A percentile compares a stretch with the other conserved stretches of the same genome.
Evolutionary conservation across 129 eudicot species (phyloP).

Genomic region (Calendula officinalis): DNA sequence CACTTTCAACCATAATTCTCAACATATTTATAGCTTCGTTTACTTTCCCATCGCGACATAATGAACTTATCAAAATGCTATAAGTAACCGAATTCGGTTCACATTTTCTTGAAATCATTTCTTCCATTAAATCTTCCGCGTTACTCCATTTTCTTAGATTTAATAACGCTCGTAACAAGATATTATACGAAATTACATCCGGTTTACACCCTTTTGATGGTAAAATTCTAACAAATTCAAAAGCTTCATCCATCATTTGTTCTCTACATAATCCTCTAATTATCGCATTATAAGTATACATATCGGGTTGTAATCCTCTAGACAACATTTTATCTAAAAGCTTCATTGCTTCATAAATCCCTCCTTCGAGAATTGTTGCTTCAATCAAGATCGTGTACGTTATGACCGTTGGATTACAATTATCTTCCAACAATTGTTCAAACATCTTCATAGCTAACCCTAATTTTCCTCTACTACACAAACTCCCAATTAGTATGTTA

Average conservation of each 20-base stretch:
- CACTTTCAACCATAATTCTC: constrained; percentile 62
- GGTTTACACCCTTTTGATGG: constrained; percentile 51
- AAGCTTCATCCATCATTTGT: constrained; percentile 53
- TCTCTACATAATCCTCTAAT: constrained; percentile 71
- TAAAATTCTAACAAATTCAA: constrained; percentile 49
- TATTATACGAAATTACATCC: constrained; percentile 59
- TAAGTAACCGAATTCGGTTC: constrained; percentile 66
- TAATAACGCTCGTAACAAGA: constrained; percentile 54
- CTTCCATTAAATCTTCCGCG: constrained; percentile 51
- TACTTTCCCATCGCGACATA: constrained; percentile 60
- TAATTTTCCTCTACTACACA: constrained; percentile 65
- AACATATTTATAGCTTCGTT: constrained; percentile 55
- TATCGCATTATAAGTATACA: constrained; percentile 64
- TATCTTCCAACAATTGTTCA: constrained; percentile 49
- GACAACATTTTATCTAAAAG: constrained; percentile 63
- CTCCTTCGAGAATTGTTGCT: constrained; percentile 59
- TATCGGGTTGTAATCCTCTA: constrained; percentile 65
- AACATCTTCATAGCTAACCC: constrained; percentile 54
- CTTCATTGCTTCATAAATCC: constrained; percentile 60
- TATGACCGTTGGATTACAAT: constrained; percentile 54
- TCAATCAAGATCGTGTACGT: constrained; percentile 72
- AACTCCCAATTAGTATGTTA: constrained; percentile 64
- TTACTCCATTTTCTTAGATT: constrained; percentile 61
- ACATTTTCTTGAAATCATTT: constrained; percentile 58
- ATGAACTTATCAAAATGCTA: constrained; percentile 54